These are phyloP conservation scores for Phialocephala subalpina DNA, from an alignment of 2,329 filamentous ascomycete genomes.

Conservation along the genomic window DNA sequence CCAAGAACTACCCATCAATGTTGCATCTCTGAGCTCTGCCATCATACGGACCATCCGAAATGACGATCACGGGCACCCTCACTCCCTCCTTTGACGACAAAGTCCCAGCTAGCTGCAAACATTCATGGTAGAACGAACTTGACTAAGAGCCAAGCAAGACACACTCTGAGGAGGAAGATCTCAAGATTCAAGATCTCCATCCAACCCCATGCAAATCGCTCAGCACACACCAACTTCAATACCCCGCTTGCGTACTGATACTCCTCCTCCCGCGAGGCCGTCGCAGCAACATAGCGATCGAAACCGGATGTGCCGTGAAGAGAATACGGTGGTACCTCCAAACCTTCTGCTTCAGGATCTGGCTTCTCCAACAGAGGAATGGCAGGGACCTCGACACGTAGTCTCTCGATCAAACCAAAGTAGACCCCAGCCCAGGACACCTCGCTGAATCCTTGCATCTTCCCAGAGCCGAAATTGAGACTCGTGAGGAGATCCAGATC, in stretches of 20 bases:
- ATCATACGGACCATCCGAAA: background rate
- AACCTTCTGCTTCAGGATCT: background rate
- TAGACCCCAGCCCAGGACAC: background rate
- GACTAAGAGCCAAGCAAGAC: conserved; percentile 13
- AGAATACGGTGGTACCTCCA: background rate
- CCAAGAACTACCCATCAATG: background rate
- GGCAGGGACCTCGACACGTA: background rate
- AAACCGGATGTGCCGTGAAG: background rate
- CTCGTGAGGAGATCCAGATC: background rate
- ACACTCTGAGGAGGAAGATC: conserved; percentile 25
- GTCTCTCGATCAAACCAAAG: background rate
- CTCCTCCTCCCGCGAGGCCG: background rate
- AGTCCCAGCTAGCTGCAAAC: background rate
- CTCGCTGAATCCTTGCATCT: background rate
- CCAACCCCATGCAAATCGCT: conserved; percentile 32
- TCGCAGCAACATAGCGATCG: conserved; percentile 6
- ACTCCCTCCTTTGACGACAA: background rate
- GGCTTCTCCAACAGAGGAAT: background rate
- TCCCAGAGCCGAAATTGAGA: background rate
- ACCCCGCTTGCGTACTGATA: conserved; percentile 8
- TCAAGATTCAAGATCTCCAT: conserved; percentile 31
- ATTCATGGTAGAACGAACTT: background rate
- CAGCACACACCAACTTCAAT: conserved; percentile 14
- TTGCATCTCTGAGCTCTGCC: background rate
- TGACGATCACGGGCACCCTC: background rate